Base-by-base conservation (phyloP, 2,329 filamentous ascomycete species). In the Penicillium sp. region DNA sequence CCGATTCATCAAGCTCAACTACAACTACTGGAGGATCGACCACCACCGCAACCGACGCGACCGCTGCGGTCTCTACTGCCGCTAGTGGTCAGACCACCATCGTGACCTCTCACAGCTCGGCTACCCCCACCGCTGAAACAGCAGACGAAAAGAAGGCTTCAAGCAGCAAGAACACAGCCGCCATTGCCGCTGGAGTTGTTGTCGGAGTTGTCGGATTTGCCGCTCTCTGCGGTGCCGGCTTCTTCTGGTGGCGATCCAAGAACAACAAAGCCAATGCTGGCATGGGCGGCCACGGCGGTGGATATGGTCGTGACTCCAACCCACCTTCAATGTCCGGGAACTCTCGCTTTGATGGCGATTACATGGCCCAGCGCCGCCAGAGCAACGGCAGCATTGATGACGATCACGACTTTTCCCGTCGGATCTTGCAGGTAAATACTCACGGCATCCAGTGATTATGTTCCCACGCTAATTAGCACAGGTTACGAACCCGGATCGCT, bases 341-440 rank as follows among this genome's bases (percentile, higher is more conserved):
- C 70, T 87, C 89, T 40, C 86, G 93, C 51, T 85, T 97, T 53
- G 93, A 97, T 62, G 91, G 92, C 7, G 87, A 81, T 53, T 84
- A 92, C 60, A 87, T 95, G 82, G 87, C 88, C 54, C 85, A 92
- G 64, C 83, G 91, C 69, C 85, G 92, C 74, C 83, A 93, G 78
- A 97, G 93, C 76, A 90, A 94, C 68, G 93, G 93, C 64, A 97
- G 92, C 75, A 97, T 97, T 73, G 93, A 92, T 48, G 93, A 97
- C 73, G 95, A 97, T 76, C 87, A 96, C 76, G 93, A 97, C 74
- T 97, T 96, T 78, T 97, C 93, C 59, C 86, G 93, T 77, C 89
- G 90, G 77, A 97, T 97, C 75, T 83, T 97, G 70, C 90, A 95
- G 86, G 93, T 96, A 83, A 62, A 84, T 78, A 43, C 31, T 9